Conservation (phyloP, 2,329 filamentous ascomycete genomes). For the Exophiala sideris region DNA sequence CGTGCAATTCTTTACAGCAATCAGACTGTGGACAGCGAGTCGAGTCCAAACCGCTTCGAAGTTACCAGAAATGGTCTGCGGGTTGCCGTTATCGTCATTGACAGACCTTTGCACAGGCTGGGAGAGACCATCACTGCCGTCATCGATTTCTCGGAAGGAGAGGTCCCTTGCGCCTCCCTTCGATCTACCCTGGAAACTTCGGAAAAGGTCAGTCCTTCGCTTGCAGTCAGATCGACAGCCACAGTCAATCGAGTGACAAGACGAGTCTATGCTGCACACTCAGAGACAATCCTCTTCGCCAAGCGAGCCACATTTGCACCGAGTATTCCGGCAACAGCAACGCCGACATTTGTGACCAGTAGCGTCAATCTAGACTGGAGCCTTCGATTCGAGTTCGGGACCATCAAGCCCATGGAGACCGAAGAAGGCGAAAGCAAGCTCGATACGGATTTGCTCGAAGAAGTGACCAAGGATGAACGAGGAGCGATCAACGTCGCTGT, state of each 20-base stretch:
- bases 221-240: constrained; percentile 79
- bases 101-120: constrained; percentile 81
- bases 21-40: constrained; percentile 61
- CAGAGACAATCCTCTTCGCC: constrained; percentile 79
- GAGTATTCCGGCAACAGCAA: constrained; percentile 76
- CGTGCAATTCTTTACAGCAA: constrained; percentile 83
- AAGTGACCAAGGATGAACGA: constrained; percentile 73
- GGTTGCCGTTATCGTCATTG: constrained; percentile 87
- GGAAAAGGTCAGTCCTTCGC: constrained; percentile 73
- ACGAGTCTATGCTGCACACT: constrained; percentile 71
- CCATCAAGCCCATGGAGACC: constrained; percentile 52
- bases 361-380: constrained; percentile 87
- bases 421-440: constrained; percentile 33
- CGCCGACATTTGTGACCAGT: constrained; percentile 87
- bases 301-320: constrained; percentile 75
- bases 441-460: constrained; percentile 65
- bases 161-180: constrained; percentile 81
- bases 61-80: constrained; percentile 87
- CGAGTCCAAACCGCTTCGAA: constrained; percentile 89
- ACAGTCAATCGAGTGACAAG: constrained; percentile 85
- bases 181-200: constrained; percentile 80
- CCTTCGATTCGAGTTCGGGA: constrained; percentile 87
- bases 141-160: constrained; percentile 75
- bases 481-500: constrained; percentile 73
- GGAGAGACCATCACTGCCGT: constrained; percentile 82